These are phyloP conservation scores for Pyrenula massariospora DNA, from an alignment of 495 filamentous ascomycete genomes.

Conservation along the genomic window DNA sequence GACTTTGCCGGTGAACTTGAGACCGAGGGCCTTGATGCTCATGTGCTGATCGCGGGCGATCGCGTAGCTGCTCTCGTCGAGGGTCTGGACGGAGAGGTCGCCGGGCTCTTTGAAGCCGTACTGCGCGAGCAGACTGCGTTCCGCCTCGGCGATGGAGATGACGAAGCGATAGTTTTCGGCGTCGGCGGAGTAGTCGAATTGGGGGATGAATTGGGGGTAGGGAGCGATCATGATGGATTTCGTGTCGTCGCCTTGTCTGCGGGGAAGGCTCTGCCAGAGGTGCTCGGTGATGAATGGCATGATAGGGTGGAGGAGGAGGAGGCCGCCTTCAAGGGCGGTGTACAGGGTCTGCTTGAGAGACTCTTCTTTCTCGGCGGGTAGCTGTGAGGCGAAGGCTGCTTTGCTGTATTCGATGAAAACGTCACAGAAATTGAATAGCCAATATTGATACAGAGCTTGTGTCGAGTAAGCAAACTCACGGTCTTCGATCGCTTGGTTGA, in stretches of 20 bases:
- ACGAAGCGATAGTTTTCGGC: slow-evolving; percentile 57
- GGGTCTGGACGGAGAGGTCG: slow-evolving; percentile 47
- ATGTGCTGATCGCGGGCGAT: slow-evolving; percentile 45
- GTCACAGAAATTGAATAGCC: slow-evolving; percentile 54
- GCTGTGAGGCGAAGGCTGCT: slow-evolving; percentile 51
- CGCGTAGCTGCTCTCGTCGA: slow-evolving; percentile 38
- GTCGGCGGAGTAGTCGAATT: slow-evolving; percentile 38
- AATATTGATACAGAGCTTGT: slow-evolving; percentile 54
- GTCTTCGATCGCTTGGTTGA: slow-evolving; percentile 56
- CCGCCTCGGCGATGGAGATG: slow-evolving; percentile 37
- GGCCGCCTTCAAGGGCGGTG: slow-evolving; percentile 54
- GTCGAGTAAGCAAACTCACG: slow-evolving; percentile 63
- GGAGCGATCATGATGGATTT: slow-evolving; percentile 55
- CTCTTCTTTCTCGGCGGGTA: slow-evolving; percentile 38
- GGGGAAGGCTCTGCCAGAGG: slow-evolving; percentile 68
- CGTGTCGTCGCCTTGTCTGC: slow-evolving; percentile 47
- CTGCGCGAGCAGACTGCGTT: slow-evolving; percentile 44
- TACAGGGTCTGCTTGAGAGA: slow-evolving; percentile 56
- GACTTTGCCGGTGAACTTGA: slow-evolving; percentile 47
- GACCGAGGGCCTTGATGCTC: slow-evolving; percentile 52
- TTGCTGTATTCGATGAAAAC: slow-evolving; percentile 73
- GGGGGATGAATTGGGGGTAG: slow-evolving; percentile 45
- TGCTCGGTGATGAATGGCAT: slow-evolving; percentile 74
- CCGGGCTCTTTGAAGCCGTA: slow-evolving; percentile 45
- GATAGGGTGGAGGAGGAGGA: slow-evolving; percentile 62